Base-by-base conservation (phyloP, 176 grass and related monocot genomes). In the Musa beccarii region DNA sequence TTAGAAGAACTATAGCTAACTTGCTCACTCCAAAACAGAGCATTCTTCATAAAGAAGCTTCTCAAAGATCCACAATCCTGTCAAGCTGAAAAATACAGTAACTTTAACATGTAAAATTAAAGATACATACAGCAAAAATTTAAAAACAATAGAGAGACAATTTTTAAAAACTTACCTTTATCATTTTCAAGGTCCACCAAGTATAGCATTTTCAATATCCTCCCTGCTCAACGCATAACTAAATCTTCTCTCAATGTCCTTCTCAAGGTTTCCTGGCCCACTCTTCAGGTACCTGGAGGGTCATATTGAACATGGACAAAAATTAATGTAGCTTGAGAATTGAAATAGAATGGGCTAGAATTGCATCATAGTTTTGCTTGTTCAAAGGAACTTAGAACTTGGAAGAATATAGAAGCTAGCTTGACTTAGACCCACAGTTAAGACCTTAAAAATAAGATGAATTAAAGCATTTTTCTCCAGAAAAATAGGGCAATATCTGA, bases 181-280 rank as follows among this genome's bases (percentile, higher is more conserved):
- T 43, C 12, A 51, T 70, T 73, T 74, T 91, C 77, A 99, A 9
- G 95, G 88, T 53, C 95, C 95, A 53, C 90, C 90, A 52, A 93
- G 86, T 67, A 98, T 89, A 0, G 95, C 86, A 66, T 98, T 94
- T 79, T 93, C 90, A 8, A 98, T 91, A 80, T 98, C 90, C 84
- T 98, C 84, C 82, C 95, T 91, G 71, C 95, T 98, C 49, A 98
- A 68, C 50, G 95, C 95, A 76, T 94, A 98, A 81, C 86, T 98
- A 75, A 98, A 98, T 26, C 90, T 87, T 63, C 95, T 98, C 73
- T 98, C 95, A 24, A 89, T 52, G 68, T 93, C 95, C 76, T 98
- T 98, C 24, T 98, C 95, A 63, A 94, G 91, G 84, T 87, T 89
- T 69, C 86, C 90, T 19, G 90, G 88, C 11, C 95, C 88, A 26